phyloP scores from a whole-genome alignment of 208 protist species.

The Acanthamoeba healyi region DNA sequence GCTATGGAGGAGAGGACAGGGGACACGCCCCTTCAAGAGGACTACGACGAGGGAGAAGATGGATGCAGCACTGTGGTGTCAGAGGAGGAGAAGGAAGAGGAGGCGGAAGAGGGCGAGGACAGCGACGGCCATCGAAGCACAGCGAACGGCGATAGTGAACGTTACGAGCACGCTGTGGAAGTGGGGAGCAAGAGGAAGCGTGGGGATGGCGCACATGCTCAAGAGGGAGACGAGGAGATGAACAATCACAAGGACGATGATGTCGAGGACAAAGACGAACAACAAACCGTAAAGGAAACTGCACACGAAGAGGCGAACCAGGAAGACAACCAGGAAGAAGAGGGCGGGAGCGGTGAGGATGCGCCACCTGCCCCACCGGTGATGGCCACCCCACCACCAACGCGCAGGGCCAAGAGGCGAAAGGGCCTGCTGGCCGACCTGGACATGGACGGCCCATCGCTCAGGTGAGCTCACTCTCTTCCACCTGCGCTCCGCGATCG shows the following conservation, averaged over 20 bases:
- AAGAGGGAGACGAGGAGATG: background rate
- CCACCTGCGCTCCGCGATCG: no score
- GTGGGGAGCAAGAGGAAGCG: constrained; percentile 11
- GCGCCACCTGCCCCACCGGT: background rate
- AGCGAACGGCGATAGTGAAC: background rate
- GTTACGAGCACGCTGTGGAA: background rate
- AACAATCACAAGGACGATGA: background rate
- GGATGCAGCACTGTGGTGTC: no score
- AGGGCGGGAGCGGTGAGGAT: background rate
- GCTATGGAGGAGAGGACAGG: background rate
- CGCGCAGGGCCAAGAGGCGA: constrained; percentile 1
- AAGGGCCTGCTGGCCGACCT: constrained; percentile 38
- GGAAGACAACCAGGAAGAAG: background rate
- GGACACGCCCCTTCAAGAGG: no score
- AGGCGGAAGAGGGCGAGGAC: background rate
- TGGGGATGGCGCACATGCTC: background rate
- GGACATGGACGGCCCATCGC: constrained; percentile 42
- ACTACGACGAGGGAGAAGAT: no score
- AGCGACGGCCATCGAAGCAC: background rate
- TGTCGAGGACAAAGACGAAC: background rate
- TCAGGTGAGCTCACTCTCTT: no score
- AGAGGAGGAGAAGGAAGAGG: background rate
- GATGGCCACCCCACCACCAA: background rate
- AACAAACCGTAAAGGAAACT: background rate
- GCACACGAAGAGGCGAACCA: background rate